These are phyloP conservation scores for Ustilago vetiveriae DNA, from an alignment of 1,284 basidiomycete genomes.

Conservation along the genomic window DNA sequence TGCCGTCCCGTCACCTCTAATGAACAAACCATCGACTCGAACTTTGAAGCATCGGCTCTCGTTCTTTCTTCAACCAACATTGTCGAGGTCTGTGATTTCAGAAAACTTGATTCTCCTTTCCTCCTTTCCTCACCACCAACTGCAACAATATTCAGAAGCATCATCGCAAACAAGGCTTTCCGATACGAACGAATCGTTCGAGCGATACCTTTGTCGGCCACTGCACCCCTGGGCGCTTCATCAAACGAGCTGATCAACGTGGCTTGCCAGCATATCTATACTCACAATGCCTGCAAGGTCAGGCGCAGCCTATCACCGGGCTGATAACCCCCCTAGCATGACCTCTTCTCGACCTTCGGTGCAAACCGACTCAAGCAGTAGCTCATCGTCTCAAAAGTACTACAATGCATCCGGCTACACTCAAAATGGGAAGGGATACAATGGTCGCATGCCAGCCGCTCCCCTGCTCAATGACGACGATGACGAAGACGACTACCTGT, in stretches of 20 bases:
- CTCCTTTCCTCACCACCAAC: conserved; percentile 16
- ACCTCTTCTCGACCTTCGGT: conserved; percentile 29
- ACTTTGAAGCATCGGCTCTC: background rate
- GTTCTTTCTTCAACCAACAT: background rate
- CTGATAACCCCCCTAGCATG: conserved; percentile 37
- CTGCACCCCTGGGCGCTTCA: too few relatives aligned
- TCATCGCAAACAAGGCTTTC: too few relatives aligned
- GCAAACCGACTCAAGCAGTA: conserved; percentile 32
- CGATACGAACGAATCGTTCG: too few relatives aligned
- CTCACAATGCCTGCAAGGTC: conserved; percentile 25
- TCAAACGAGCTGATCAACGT: too few relatives aligned
- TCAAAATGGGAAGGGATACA: conserved; percentile 8
- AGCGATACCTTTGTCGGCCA: too few relatives aligned
- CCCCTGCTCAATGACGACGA: conserved; percentile 34
- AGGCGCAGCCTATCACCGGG: conserved; percentile 34
- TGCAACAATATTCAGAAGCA: conserved; percentile 1
- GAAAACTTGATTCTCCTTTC: background rate
- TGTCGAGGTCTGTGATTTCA: too few relatives aligned
- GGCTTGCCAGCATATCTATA: background rate
- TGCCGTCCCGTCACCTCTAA: too few relatives aligned
- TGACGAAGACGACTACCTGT: conserved; percentile 45
- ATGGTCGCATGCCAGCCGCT: conserved; percentile 8
- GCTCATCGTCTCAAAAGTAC: conserved; percentile 39
- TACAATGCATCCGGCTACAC: conserved; percentile 17
- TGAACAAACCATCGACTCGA: background rate